Percentiles rank a stretch among this genome's conserved stretches.
Evolutionary conservation across 1,284 basidiomycete genomes (phyloP).

Genomic region (Puccinia horiana): DNA sequence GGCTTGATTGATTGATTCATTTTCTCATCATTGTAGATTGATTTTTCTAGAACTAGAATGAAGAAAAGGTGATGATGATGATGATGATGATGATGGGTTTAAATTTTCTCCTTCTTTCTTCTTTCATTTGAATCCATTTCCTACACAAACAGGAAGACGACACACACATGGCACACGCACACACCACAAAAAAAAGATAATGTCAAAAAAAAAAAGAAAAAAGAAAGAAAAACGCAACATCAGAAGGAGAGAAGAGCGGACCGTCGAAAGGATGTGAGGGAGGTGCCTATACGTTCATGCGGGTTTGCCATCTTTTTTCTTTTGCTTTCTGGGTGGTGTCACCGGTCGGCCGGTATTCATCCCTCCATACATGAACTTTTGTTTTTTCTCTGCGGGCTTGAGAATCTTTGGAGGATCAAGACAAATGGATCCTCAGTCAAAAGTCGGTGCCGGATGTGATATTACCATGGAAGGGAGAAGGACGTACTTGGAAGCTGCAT

Average conservation of each 20-base stretch:
- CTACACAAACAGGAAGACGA: not conserved
- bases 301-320: constrained; percentile 44
- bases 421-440: too few relatives aligned
- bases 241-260: not conserved
- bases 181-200: not conserved
- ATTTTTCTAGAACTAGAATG: too few relatives aligned
- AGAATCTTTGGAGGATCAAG: constrained; percentile 17
- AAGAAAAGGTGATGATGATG: not conserved
- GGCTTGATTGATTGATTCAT: too few relatives aligned
- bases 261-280: not conserved
- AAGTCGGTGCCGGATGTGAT: not conserved
- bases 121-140: constrained; percentile 16
- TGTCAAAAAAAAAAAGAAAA: not conserved
- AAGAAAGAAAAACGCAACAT: not conserved
- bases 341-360: constrained; percentile 39
- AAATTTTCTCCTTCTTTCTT: not conserved
- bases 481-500: constrained; percentile 89
- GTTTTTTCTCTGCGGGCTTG: constrained; percentile 42
- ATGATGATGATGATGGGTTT: not conserved
- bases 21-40: too few relatives aligned
- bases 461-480: constrained; percentile 66
- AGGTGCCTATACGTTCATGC: constrained; percentile 13
- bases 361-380: constrained; percentile 48
- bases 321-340: constrained; percentile 45
- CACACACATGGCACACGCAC: constrained; percentile 20